Evolutionary conservation across 495 filamentous ascomycete species (phyloP).

Genomic region (Thozetella sp.): DNA sequence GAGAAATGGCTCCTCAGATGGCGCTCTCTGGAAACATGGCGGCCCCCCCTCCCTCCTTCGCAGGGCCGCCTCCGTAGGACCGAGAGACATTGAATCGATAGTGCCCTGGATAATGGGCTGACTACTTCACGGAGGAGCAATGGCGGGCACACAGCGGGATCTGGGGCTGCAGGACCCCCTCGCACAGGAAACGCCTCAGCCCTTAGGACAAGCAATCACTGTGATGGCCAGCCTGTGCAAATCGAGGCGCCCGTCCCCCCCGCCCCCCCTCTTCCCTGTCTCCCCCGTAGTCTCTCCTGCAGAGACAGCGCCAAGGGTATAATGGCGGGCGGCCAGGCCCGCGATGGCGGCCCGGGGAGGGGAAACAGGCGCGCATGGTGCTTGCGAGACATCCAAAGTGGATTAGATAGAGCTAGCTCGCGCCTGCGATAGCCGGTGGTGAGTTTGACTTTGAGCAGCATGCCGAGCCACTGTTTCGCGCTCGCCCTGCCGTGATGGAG

Average conservation of each 20-base stretch:
- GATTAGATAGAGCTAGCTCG: not conserved
- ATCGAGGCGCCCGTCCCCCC: not conserved
- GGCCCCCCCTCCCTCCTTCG: too few species aligned
- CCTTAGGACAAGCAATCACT: too few species aligned
- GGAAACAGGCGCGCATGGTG: not conserved
- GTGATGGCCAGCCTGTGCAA: not conserved
- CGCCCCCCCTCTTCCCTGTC: not conserved
- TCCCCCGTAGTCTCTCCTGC: not conserved
- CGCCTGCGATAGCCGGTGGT: not conserved
- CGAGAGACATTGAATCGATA: not conserved
- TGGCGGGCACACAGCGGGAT: too few species aligned
- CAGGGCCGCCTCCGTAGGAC: not conserved
- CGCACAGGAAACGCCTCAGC: too few species aligned
- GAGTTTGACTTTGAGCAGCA: not conserved
- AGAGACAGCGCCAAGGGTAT: not conserved
- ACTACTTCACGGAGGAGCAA: too few species aligned
- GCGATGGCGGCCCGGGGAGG: not conserved
- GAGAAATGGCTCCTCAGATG: too few species aligned
- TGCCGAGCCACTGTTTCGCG: not conserved
- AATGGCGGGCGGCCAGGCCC: not conserved
- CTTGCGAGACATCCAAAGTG: not conserved
- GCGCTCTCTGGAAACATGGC: too few species aligned
- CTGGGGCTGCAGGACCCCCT: too few species aligned
- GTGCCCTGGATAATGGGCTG: too few species aligned
- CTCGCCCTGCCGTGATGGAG: not conserved